Conservation (phyloP, 2,329 filamentous ascomycete genomes). For the Fusarium avenaceum region DNA sequence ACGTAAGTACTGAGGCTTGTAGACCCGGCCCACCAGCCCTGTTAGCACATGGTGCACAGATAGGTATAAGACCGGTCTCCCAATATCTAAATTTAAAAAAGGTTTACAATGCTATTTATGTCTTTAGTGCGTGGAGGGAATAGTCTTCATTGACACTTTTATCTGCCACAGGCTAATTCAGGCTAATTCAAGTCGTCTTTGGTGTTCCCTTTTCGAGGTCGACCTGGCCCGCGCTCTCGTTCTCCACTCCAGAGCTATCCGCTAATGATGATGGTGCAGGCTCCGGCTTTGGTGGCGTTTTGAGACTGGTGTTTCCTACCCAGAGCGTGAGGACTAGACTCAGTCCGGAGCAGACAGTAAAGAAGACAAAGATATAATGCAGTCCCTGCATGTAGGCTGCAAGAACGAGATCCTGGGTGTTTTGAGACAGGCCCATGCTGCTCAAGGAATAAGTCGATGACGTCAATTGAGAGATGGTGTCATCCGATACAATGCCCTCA, state of each 20-base stretch:
- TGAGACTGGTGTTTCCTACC: conserved; percentile 12
- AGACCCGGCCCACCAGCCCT: too few relatives aligned
- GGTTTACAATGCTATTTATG: too few relatives aligned
- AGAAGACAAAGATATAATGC: not conserved
- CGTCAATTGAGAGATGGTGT: conserved; percentile 1
- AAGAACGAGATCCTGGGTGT: not conserved
- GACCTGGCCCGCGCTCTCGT: not conserved
- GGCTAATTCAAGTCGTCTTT: too few relatives aligned
- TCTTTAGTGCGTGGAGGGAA: too few relatives aligned
- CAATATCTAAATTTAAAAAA: too few relatives aligned
- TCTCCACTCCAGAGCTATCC: not conserved
- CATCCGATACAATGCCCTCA: not conserved
- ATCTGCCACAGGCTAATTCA: too few relatives aligned
- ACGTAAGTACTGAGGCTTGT: too few relatives aligned
- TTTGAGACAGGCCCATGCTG: not conserved
- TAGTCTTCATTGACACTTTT: too few relatives aligned
- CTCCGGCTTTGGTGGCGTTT: fast-evolving
- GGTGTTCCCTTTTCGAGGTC: not conserved
- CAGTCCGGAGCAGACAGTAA: conserved; percentile 1
- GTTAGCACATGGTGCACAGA: too few relatives aligned
- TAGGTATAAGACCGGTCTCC: too few relatives aligned
- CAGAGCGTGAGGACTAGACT: conserved; percentile 7
- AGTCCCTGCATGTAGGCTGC: conserved; percentile 1
- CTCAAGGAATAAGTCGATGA: conserved; percentile 1
- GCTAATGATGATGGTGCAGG: not conserved